These are phyloP conservation scores for Ascochyta koolunga DNA, from an alignment of 2,329 filamentous ascomycete species.

Conservation along the genomic window DNA sequence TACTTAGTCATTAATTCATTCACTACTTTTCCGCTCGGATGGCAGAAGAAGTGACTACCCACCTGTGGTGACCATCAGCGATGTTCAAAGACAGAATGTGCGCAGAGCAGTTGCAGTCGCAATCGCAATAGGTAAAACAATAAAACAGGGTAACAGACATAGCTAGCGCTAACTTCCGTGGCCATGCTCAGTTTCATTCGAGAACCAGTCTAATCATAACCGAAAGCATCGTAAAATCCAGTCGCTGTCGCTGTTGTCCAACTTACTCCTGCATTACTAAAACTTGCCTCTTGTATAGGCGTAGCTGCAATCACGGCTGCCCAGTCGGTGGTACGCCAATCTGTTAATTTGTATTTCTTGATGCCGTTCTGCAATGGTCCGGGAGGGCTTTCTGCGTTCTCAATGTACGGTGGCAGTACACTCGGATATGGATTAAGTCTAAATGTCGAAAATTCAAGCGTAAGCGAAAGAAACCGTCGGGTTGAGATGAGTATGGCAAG, in stretches of 20 bases:
- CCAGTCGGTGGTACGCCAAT: constrained; percentile 44
- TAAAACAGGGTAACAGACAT: constrained; percentile 16
- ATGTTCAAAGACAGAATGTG: neutral
- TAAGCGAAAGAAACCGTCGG: constrained; percentile 40
- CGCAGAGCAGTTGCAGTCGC: neutral
- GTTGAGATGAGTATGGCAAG: constrained; percentile 31
- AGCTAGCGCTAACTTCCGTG: neutral
- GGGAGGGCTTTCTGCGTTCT: constrained; percentile 26
- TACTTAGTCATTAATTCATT: constrained; percentile 16
- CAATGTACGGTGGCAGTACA: constrained; percentile 18
- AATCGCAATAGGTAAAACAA: constrained; percentile 2
- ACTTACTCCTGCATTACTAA: constrained; percentile 9
- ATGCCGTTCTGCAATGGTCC: constrained; percentile 42
- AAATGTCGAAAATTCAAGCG: constrained; percentile 31
- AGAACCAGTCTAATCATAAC: constrained; percentile 1
- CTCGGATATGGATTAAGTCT: constrained; percentile 40
- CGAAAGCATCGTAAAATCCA: constrained; percentile 8
- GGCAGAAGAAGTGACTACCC: neutral
- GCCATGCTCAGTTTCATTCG: neutral
- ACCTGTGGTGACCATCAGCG: neutral
- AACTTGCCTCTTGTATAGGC: neutral
- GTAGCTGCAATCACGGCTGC: constrained; percentile 13
- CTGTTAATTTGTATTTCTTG: constrained; percentile 33
- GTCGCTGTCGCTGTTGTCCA: constrained; percentile 6
- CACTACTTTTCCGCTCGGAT: neutral